A percentile compares a stretch with the other conserved stretches of the same genome.
These are phyloP conservation scores for Cajanus cajan DNA, from an alignment of 306 rosid species.

Conservation along the genomic window DNA sequence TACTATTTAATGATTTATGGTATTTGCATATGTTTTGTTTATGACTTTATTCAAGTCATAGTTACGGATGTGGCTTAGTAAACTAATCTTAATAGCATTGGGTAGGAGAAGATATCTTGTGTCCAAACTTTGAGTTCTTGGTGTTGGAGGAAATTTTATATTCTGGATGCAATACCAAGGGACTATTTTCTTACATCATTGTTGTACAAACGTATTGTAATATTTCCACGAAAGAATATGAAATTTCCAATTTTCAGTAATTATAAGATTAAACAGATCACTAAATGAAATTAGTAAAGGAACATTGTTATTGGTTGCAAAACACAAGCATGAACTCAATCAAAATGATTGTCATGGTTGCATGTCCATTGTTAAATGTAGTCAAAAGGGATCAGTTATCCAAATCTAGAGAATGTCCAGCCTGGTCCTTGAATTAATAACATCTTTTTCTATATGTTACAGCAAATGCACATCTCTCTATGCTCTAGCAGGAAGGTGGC, in stretches of 20 bases:
- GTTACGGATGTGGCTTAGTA: neutral
- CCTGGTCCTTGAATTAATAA: neutral
- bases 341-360: neutral
- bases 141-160: neutral
- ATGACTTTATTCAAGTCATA: neutral
- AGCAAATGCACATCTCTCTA: too few relatives aligned
- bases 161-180: neutral
- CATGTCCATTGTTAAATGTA: neutral
- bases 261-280: neutral
- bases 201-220: too few relatives aligned
- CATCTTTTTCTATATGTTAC: too few relatives aligned
- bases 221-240: neutral
- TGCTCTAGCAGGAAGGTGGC: neutral
- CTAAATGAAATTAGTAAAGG: neutral
- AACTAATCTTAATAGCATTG: neutral
- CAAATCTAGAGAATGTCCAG: neutral
- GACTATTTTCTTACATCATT: too few relatives aligned
- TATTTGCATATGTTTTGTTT: neutral
- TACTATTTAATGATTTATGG: neutral
- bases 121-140: neutral
- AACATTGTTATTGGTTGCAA: neutral
- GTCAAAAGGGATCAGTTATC: neutral
- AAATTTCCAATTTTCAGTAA: neutral
- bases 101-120: neutral
- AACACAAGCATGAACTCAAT: neutral